These are phyloP conservation scores for Monotropa hypopitys DNA, from an alignment of 179 eudicot genomes.

Conservation along the genomic window DNA sequence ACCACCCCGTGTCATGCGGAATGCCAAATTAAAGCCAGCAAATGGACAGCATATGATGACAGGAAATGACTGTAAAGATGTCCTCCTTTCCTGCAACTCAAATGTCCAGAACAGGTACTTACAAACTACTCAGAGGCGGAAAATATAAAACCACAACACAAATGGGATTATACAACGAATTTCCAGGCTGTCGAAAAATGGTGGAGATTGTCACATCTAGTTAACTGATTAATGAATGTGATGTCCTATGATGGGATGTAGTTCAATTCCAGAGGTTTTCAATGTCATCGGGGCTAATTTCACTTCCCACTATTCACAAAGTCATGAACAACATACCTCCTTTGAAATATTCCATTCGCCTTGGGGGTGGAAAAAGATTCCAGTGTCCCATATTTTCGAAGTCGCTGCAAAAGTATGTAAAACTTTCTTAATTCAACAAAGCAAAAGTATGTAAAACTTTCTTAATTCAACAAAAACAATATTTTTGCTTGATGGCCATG, in stretches of 20 bases:
- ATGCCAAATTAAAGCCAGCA: constrained; percentile 58
- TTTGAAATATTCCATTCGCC: constrained; percentile 24
- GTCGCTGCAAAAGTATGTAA: constrained; percentile 37
- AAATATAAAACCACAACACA: background rate
- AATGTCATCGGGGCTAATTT: background rate
- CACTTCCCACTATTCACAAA: background rate
- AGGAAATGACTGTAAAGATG: constrained; percentile 39
- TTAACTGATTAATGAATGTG: background rate
- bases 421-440: background rate
- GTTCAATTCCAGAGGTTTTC: background rate
- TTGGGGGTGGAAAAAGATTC: constrained; percentile 43
- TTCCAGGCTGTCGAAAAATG: background rate
- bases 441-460: constrained; percentile 15
- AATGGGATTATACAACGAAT: background rate
- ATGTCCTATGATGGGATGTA: background rate
- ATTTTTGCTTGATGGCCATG: background rate
- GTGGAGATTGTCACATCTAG: background rate
- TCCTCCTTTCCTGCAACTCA: constrained; percentile 52
- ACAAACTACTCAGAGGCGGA: background rate
- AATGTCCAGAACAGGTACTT: constrained; percentile 2
- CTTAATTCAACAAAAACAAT: background rate
- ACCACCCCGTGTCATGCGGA: constrained; percentile 50
- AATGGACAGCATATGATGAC: constrained; percentile 53
- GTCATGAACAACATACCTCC: constrained; percentile 33
- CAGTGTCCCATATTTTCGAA: constrained; percentile 65